phyloP scores from a whole-genome alignment of 768 basidiomycete genomes.

The Serendipita indica region DNA sequence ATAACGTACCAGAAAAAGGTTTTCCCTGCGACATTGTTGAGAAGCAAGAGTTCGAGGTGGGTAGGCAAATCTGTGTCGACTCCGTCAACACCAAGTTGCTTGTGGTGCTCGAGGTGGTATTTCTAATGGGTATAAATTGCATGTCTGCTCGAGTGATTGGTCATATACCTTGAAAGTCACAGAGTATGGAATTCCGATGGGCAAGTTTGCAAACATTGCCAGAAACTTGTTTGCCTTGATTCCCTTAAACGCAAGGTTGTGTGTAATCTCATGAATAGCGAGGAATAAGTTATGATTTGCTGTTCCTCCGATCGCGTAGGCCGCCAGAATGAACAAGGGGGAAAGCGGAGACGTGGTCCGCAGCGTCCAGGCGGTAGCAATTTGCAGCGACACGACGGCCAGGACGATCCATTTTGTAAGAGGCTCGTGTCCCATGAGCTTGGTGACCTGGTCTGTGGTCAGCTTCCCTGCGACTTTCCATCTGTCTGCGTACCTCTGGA shows the following conservation, averaged over 20 bases:
- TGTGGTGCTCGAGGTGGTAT: slow-evolving; percentile 95
- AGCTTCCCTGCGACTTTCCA: not conserved
- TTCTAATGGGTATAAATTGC: slow-evolving; percentile 28
- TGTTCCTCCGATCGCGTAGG: slow-evolving; percentile 84
- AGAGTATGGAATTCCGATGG: slow-evolving; percentile 89
- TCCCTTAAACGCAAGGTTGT: slow-evolving; percentile 84
- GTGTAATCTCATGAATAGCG: slow-evolving; percentile 96
- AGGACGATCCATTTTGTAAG: slow-evolving; percentile 85
- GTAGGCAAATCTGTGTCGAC: slow-evolving; percentile 94
- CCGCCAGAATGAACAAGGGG: slow-evolving; percentile 52
- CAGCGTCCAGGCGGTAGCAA: slow-evolving; percentile 46
- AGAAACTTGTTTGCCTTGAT: slow-evolving; percentile 72
- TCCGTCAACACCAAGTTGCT: slow-evolving; percentile 87
- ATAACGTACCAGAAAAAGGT: slow-evolving; percentile 84
- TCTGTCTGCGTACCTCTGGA: slow-evolving; percentile 51
- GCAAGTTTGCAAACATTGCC: slow-evolving; percentile 82
- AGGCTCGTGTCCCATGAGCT: slow-evolving; percentile 91
- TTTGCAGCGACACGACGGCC: slow-evolving; percentile 62
- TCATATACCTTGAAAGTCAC: slow-evolving; percentile 75
- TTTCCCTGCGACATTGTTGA: slow-evolving; percentile 95
- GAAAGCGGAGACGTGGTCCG: slow-evolving; percentile 57
- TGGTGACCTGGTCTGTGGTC: slow-evolving; percentile 53
- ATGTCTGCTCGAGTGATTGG: not conserved
- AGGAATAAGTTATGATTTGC: slow-evolving; percentile 97
- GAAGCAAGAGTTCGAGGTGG: slow-evolving; percentile 59